Percentiles rank a stretch among this genome's conserved stretches.
Evolutionary conservation across 257 asterid genomes (phyloP).

Genomic region (Solanum corneliomulleri): DNA sequence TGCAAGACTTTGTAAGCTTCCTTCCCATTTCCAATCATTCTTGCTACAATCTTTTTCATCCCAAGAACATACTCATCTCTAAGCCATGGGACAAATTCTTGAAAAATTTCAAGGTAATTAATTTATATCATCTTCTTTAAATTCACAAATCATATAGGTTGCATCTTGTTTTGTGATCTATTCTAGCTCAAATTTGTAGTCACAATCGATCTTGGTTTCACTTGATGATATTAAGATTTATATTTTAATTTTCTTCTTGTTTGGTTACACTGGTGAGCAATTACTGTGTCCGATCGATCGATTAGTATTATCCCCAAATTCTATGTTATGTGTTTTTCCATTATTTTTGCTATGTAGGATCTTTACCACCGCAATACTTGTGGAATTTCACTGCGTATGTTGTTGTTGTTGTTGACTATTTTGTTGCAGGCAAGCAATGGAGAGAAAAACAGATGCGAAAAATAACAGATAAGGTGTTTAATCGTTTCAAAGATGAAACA

Average conservation of each 20-base stretch:
- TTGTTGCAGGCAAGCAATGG: slow-evolving; percentile 67
- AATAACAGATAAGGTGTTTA: slow-evolving; percentile 53
- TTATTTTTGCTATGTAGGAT: neutral
- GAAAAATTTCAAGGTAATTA: slow-evolving; percentile 57
- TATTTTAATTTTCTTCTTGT: neutral
- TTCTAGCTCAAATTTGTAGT: neutral
- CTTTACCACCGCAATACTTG: neutral
- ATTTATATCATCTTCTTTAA: neutral
- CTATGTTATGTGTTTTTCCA: neutral
- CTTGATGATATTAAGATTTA: neutral
- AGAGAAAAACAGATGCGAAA: slow-evolving; percentile 49
- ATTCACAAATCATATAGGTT: neutral
- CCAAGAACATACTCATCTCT: neutral
- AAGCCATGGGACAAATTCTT: slow-evolving; percentile 76
- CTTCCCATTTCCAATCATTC: neutral
- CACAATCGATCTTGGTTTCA: neutral
- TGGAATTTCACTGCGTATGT: neutral
- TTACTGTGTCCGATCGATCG: neutral
- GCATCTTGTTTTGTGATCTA: neutral
- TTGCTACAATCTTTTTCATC: neutral
- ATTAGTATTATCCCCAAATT: neutral
- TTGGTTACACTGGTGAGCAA: neutral
- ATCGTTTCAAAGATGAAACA: slow-evolving; percentile 45
- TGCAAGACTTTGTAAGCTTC: neutral
- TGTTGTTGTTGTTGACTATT: neutral